Conservation (phyloP, 768 basidiomycete genomes). For the Trametes maxima region DNA sequence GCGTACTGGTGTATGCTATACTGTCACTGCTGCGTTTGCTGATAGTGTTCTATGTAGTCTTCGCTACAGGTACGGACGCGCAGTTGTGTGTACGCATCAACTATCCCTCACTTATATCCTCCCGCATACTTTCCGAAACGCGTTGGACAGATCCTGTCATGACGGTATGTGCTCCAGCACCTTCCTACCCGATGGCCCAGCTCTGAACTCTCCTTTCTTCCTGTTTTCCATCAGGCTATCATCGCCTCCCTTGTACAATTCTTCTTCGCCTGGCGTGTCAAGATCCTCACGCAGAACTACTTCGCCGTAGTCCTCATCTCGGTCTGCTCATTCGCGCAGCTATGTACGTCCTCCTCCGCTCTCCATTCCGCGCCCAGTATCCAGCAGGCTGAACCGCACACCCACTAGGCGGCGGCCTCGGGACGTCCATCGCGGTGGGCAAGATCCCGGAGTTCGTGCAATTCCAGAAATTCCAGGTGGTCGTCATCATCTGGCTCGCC, state of each 20-base stretch:
- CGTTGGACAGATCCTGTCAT: slow-evolving; percentile 43
- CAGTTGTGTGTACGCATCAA: neutral
- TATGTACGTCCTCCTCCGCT: slow-evolving; percentile 27
- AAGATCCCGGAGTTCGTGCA: slow-evolving; percentile 36
- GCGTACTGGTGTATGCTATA: slow-evolving; percentile 18
- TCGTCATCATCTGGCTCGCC: slow-evolving; percentile 45
- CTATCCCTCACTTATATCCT: neutral
- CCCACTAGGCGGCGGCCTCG: slow-evolving; percentile 37
- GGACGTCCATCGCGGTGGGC: slow-evolving; percentile 35
- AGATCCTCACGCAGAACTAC: slow-evolving; percentile 36
- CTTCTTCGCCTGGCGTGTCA: slow-evolving; percentile 50
- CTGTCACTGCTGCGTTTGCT: neutral
- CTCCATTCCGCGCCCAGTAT: too few relatives aligned
- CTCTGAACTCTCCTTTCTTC: too few relatives aligned
- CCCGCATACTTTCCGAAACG: neutral
- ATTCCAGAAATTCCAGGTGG: slow-evolving; percentile 37
- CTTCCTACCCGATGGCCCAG: neutral
- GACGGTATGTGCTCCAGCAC: slow-evolving; percentile 38
- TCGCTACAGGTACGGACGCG: slow-evolving; percentile 39
- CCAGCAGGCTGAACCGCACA: neutral
- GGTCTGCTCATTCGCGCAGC: slow-evolving; percentile 29
- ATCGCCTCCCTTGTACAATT: slow-evolving; percentile 47
- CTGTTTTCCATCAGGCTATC: slow-evolving; percentile 38
- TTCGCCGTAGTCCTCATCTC: slow-evolving; percentile 33
- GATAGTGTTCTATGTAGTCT: slow-evolving; percentile 34